A percentile compares a stretch with the other conserved stretches of the same genome.
Evolutionary conservation across 345 rosid genomes (phyloP).

Genomic region (Camelina laxa): DNA sequence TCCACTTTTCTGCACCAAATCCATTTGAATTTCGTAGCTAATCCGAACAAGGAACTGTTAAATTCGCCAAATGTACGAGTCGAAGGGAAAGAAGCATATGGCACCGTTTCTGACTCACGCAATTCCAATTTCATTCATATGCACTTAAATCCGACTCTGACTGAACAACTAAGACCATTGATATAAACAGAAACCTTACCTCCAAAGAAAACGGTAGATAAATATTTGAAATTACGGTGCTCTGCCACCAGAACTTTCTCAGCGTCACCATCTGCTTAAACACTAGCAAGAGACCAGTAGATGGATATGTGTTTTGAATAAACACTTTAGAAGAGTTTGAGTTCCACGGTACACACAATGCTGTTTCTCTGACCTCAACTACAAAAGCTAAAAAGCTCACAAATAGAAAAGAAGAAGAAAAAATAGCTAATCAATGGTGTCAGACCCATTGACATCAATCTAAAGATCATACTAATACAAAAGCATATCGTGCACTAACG

Average conservation of each 20-base stretch:
- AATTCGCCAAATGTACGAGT: no score
- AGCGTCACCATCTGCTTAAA: neutral
- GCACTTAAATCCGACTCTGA: no score
- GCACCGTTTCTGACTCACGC: neutral
- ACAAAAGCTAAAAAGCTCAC: conserved; percentile 28
- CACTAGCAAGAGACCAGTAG: conserved; percentile 11
- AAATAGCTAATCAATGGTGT: conserved; percentile 14
- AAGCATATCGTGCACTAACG: conserved; percentile 35
- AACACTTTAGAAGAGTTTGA: conserved; percentile 17
- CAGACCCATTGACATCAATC: conserved; percentile 29
- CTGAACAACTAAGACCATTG: neutral
- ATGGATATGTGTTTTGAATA: neutral
- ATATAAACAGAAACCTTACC: neutral
- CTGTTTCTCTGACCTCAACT: conserved; percentile 18
- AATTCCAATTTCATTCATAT: neutral
- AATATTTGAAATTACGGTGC: neutral
- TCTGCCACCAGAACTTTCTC: neutral
- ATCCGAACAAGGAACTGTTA: no score
- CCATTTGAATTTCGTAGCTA: no score
- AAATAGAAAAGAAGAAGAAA: neutral
- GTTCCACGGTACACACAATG: conserved; percentile 22
- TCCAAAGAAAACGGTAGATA: no score
- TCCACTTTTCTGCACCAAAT: no score
- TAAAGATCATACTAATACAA: conserved; percentile 40
- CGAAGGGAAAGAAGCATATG: neutral